A percentile compares a stretch with the other conserved stretches of the same genome.
phyloP scores from a whole-genome alignment of 768 basidiomycete genomes.

The Kwoniella heveanensis region DNA sequence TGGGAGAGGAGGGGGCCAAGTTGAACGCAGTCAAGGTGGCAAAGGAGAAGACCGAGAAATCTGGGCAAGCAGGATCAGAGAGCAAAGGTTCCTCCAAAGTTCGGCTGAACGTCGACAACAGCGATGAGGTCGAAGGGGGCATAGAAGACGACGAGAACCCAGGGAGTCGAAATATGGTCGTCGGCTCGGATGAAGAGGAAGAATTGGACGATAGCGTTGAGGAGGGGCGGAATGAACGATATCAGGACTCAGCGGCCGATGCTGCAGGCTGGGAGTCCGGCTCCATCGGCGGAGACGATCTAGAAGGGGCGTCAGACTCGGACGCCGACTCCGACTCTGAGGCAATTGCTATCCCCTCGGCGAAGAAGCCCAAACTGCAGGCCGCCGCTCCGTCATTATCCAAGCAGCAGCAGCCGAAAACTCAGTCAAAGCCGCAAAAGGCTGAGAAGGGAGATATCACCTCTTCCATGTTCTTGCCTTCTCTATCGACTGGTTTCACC shows the following conservation, averaged over 20 bases:
- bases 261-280: constrained; percentile 59
- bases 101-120: constrained; percentile 22
- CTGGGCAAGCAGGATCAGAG: constrained; percentile 10
- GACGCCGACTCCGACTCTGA: constrained; percentile 33
- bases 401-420: not conserved
- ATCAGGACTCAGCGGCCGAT: constrained; percentile 35
- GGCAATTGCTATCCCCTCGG: constrained; percentile 7
- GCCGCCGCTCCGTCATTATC: not conserved
- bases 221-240: constrained; percentile 37
- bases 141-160: constrained; percentile 26
- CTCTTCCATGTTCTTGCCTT: constrained; percentile 77
- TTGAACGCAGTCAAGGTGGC: constrained; percentile 28
- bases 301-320: constrained; percentile 27
- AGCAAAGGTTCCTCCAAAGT: not conserved
- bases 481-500: constrained; percentile 80
- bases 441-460: constrained; percentile 49
- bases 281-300: constrained; percentile 52
- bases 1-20: constrained; percentile 47
- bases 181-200: constrained; percentile 51
- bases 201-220: constrained; percentile 51
- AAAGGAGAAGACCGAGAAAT: constrained; percentile 37
- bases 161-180: constrained; percentile 44
- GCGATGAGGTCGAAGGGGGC: constrained; percentile 24
- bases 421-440: constrained; percentile 9
- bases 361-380: constrained; percentile 17